Evolutionary conservation across 2,329 filamentous ascomycete genomes (phyloP).

Genomic region (Clonostachys sp.): DNA sequence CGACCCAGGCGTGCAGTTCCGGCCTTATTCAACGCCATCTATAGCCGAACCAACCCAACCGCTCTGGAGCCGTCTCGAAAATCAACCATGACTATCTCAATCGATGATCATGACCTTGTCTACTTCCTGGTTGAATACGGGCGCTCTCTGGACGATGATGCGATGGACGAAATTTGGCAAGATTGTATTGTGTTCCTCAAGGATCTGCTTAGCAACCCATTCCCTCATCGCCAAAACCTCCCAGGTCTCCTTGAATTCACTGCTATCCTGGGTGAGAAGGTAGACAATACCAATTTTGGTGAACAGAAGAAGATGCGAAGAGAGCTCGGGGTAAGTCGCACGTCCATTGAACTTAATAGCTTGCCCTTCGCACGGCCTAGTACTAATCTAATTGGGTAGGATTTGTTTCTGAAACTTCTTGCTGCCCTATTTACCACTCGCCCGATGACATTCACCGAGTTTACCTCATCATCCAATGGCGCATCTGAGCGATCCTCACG

Average conservation of each 20-base stretch:
- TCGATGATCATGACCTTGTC: conserved; percentile 80
- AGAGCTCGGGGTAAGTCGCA: conserved; percentile 70
- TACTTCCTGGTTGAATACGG: conserved; percentile 90
- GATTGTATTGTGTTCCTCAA: conserved; percentile 89
- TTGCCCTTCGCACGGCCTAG: neutral
- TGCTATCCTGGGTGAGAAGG: conserved; percentile 85
- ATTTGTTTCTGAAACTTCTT: conserved; percentile 81
- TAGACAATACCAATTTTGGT: conserved; percentile 96
- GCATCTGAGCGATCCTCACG: conserved; percentile 29
- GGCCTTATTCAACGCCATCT: conserved; percentile 92
- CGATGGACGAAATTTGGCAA: conserved; percentile 96
- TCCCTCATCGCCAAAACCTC: conserved; percentile 88
- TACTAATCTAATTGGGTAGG: conserved; percentile 40
- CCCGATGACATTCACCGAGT: conserved; percentile 67
- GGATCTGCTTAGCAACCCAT: conserved; percentile 87
- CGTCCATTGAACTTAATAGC: neutral
- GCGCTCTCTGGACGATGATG: conserved; percentile 86
- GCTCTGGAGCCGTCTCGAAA: conserved; percentile 76
- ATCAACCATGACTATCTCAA: conserved; percentile 81
- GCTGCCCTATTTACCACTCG: conserved; percentile 93
- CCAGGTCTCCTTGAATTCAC: conserved; percentile 85
- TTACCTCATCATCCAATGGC: conserved; percentile 27
- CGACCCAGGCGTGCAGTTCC: conserved; percentile 88
- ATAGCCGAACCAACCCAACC: conserved; percentile 83
- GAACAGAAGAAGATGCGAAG: conserved; percentile 89